Base-by-base conservation (phyloP, 2,329 filamentous ascomycete genomes). In the Penicillium rolfsii region DNA sequence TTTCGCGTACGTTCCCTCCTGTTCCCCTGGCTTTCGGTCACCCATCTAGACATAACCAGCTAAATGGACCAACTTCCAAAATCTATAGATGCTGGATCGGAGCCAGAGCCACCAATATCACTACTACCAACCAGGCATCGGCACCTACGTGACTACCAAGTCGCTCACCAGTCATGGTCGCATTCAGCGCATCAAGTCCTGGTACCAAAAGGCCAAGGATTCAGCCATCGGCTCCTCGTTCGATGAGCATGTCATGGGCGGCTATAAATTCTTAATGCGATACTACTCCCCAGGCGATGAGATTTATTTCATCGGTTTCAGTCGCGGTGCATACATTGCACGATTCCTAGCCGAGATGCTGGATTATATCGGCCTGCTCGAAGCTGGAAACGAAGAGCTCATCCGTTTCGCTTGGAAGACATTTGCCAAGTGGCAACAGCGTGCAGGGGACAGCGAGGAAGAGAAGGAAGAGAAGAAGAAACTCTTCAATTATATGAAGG, bases 331-430 rank as follows among this genome's bases (percentile, higher is more conserved):
- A 1, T 91, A 91, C 69, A 89, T 90, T 46, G 89, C 89, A 0
- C 85, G 89, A 2, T 91, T 91, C 69, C 77, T 92, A 0, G 90
- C 91, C 0, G 91, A 95, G 71, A 94, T 94, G 91, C 82, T 95
- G 6, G 91, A 95, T 70, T 88, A 91, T 67, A 87, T 95, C 57
- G 91, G 92, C 1, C 81, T 96, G 0, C 81, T 96, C 14, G 89
- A 88, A 12, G 88, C 90, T 55, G 91, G 91, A 11, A 96, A 96
- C 68, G 90, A 96, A 71, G 91, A 95, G 67, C 89, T 95, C 87
- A 87, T 91, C 55, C 82, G 84, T 4, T 96, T 96, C 72, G 91
- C 90, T 0, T 95, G 91, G 91, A 93, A 79, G 65, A 77, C 76
- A 5, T 79, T 79, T 50, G 71, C 76, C 43, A 78, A 77, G 50